phyloP scores from a whole-genome alignment of 768 basidiomycete species.

The Butyriboletus loyo region DNA sequence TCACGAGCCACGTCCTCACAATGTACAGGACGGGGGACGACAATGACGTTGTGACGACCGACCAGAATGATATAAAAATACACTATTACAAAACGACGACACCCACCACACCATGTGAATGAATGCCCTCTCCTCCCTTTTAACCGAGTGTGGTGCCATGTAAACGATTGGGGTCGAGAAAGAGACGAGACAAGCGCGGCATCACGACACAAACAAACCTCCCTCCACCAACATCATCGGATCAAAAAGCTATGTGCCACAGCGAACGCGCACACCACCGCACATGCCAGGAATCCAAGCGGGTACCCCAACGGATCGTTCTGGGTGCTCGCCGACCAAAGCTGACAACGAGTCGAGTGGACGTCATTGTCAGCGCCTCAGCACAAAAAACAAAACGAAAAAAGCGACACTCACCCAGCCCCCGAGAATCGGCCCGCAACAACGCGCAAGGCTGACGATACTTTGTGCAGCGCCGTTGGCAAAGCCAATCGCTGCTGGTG shows the following conservation, averaged over 20 bases:
- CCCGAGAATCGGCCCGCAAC: conserved; percentile 82
- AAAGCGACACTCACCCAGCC: conserved; percentile 55
- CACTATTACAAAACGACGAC: not conserved
- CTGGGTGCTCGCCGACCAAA: conserved; percentile 73
- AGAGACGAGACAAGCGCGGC: not conserved
- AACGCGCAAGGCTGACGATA: conserved; percentile 89
- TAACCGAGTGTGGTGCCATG: too few species aligned
- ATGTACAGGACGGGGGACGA: not conserved
- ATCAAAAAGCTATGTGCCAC: conserved; percentile 75
- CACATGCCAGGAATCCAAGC: conserved; percentile 68
- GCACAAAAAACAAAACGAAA: not conserved
- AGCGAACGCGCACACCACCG: conserved; percentile 56
- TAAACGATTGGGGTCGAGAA: too few species aligned
- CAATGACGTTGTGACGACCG: too few species aligned
- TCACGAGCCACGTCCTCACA: not conserved
- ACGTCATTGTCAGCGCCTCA: conserved; percentile 1
- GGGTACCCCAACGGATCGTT: conserved; percentile 70
- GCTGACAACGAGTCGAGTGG: conserved; percentile 36
- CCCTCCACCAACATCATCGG: conserved; percentile 54
- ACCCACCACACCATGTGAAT: too few species aligned
- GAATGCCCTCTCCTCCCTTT: not conserved
- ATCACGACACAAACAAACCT: not conserved
- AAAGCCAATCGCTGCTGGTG: conserved; percentile 81
- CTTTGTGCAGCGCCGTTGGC: conserved; percentile 97
- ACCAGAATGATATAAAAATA: not conserved